Conservation (phyloP, 768 basidiomycete genomes). For the Baorangia bicolor region DNA sequence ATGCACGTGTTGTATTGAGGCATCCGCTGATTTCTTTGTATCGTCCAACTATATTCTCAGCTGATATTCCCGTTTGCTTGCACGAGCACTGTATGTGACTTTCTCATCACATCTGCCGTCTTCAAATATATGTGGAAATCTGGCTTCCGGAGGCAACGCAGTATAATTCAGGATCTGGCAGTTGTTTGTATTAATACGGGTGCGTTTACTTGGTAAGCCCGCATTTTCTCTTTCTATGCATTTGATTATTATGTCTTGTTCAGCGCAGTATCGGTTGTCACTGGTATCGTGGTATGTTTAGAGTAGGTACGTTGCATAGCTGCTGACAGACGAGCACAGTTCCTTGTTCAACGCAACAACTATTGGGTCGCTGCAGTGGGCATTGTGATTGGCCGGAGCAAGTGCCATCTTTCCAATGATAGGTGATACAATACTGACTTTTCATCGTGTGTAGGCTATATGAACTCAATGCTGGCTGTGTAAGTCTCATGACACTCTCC, state of each 20-base stretch:
- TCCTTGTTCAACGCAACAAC: background rate
- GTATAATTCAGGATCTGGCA: conserved; percentile 7
- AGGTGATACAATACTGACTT: background rate
- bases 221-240: background rate
- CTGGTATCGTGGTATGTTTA: conserved; percentile 7
- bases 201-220: conserved; percentile 10
- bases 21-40: background rate
- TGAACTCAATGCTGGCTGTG: conserved; percentile 18
- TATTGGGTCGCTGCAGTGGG: background rate
- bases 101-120: background rate
- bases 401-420: background rate
- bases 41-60: background rate
- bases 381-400: conserved; percentile 1
- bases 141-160: conserved; percentile 9
- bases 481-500: background rate
- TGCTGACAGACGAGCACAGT: background rate
- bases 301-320: background rate
- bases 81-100: background rate
- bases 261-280: background rate
- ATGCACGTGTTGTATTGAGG: background rate
- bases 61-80: background rate
- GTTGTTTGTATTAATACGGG: conserved; percentile 14
- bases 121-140: conserved; percentile 21
- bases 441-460: conserved; percentile 1
- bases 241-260: background rate